Base-by-base conservation (phyloP, 2,329 filamentous ascomycete genomes). In the Exophiala spinifera region DNA sequence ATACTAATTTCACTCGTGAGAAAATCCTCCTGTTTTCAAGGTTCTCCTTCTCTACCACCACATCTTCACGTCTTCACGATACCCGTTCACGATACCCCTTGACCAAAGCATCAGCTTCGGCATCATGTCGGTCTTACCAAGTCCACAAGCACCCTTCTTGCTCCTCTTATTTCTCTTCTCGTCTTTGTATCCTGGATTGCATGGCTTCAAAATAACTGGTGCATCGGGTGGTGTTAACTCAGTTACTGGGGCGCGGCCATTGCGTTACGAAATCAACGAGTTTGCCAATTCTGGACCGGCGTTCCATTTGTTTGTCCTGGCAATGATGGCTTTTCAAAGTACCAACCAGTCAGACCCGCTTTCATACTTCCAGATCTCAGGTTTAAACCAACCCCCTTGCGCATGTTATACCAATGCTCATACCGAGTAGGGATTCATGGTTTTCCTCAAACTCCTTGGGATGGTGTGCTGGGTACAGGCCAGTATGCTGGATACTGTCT, bases 321-420 rank as follows among this genome's bases (percentile, higher is more conserved):
- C 86, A 11, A 77, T 94, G 63, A 82, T 82, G 67, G 83, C 84
- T 73, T 83, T 92, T 74, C 85, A 89, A 71, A 79, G 76, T 57
- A 81, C 81, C 53, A 74, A 84, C 60, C 86, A 90, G 70, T 74
- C 76, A 25, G 76, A 83, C 57, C 76, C 78, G 51, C 76, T 87
- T 34, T 92, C 89, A 37, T 94, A 84, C 76, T 95, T 91, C 71
- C 83, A 89, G 65, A 80, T 95, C 63, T 81, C 87, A 56, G 88
- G 89, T 88, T 56, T 79, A 69, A 2, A 40, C 49, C 55, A 10
- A n/a, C 28, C 21, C 14, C 6, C 10, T 10, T 50, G 17, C n/a
- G 13, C n/a, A 36, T 2, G 28, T 5, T 15, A 17, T 46, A 23
- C 13, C 4, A 39, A 42, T 6, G 37, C 55, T 61, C 25, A 61